These are phyloP conservation scores for Turnera subulata DNA, from an alignment of 345 rosid genomes.

Conservation along the genomic window DNA sequence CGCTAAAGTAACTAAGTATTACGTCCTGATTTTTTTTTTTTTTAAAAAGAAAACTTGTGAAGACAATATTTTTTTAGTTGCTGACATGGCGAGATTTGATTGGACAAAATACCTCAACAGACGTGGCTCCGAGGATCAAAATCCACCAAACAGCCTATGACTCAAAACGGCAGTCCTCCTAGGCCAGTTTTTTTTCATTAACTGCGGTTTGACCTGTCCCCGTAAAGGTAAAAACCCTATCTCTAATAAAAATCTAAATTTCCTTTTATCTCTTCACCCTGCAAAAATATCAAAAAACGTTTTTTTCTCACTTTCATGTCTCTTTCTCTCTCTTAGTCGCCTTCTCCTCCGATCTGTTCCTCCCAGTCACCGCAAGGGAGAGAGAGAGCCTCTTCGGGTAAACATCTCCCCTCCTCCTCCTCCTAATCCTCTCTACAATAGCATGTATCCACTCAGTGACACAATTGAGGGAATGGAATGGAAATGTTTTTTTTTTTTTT, in stretches of 20 bases:
- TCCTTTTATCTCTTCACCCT: too few species aligned
- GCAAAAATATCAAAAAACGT: too few species aligned
- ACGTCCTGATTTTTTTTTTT: too few species aligned
- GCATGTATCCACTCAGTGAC: too few species aligned
- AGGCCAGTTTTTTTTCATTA: too few species aligned
- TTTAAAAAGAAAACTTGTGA: background rate
- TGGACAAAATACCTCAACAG: constrained; percentile 14
- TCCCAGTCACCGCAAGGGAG: constrained; percentile 17
- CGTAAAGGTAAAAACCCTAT: constrained; percentile 12
- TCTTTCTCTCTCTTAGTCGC: constrained; percentile 6
- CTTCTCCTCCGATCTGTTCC: constrained; percentile 30
- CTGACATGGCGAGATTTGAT: constrained; percentile 29
- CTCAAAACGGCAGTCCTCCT: too few species aligned
- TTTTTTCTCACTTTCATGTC: too few species aligned
- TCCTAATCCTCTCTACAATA: too few species aligned
- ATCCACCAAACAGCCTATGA: background rate
- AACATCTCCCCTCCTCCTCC: constrained; percentile 10
- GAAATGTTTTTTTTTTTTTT: too few species aligned
- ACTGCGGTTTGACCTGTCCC: background rate
- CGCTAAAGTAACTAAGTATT: background rate
- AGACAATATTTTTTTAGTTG: too few species aligned
- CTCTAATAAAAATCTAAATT: background rate
- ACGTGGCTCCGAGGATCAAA: constrained; percentile 24
- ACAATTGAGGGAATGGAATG: background rate
- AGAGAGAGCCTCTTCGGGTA: constrained; percentile 14